Conservation (phyloP, 2,329 filamentous ascomycete species). For the Fusarium albidum region DNA sequence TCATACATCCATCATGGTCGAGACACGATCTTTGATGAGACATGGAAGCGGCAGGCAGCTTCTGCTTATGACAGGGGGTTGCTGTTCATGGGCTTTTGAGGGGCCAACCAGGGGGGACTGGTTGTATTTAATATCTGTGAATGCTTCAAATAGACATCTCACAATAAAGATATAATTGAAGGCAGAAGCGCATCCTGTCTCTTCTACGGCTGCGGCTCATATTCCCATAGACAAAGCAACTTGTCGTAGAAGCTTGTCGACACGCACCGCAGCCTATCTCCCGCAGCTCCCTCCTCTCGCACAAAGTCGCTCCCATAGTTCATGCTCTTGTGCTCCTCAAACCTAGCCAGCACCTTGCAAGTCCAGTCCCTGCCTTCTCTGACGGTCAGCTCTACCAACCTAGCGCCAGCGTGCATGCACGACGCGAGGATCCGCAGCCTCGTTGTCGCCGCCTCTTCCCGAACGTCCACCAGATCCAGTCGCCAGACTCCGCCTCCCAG, state of each 20-base stretch:
- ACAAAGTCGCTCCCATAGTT: constrained; percentile 87
- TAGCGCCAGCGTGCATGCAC: constrained; percentile 90
- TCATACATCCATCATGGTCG: neutral
- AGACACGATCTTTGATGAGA: neutral
- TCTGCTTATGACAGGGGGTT: too few species aligned
- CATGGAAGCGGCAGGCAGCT: neutral
- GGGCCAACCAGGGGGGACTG: too few species aligned
- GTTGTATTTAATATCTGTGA: too few species aligned
- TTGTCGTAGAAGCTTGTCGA: constrained; percentile 83
- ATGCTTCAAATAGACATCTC: too few species aligned
- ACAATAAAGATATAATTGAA: too few species aligned
- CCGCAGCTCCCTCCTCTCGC: constrained; percentile 43
- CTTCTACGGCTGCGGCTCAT: constrained; percentile 16
- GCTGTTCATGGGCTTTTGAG: too few species aligned
- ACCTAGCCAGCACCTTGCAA: constrained; percentile 73
- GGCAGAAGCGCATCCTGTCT: neutral
- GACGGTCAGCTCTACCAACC: constrained; percentile 63
- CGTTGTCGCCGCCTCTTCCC: constrained; percentile 37
- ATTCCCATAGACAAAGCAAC: constrained; percentile 72
- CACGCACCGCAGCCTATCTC: constrained; percentile 56
- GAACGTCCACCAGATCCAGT: constrained; percentile 66
- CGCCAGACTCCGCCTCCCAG: constrained; percentile 90
- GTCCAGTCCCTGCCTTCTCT: constrained; percentile 56
- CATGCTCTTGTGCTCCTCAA: constrained; percentile 92
- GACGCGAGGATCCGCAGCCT: constrained; percentile 73